Conservation (phyloP, 83 land plant genomes). For the Isoetes engelmannii region DNA sequence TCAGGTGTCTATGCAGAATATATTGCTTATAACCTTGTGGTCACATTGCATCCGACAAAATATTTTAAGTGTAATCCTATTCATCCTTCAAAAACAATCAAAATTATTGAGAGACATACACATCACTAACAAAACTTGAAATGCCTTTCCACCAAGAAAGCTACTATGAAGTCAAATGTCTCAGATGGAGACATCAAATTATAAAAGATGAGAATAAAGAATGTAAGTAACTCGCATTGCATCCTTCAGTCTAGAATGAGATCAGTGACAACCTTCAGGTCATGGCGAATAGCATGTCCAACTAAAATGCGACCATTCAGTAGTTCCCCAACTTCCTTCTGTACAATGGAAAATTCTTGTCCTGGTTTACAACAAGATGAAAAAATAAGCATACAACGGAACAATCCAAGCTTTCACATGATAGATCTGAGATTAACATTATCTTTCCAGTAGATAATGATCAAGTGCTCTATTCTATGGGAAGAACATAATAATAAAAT, state of each 20-base stretch:
- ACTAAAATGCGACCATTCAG: constrained; percentile 73
- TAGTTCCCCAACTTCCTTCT: constrained; percentile 68
- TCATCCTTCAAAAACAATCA: too few species aligned
- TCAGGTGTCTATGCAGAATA: too few species aligned
- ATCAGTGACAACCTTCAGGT: constrained; percentile 56
- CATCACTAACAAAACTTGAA: too few species aligned
- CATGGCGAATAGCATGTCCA: constrained; percentile 87
- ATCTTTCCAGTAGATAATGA: too few species aligned
- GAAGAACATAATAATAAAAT: neutral
- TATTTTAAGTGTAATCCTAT: too few species aligned
- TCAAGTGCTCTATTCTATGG: neutral
- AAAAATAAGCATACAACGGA: neutral
- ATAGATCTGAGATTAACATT: too few species aligned
- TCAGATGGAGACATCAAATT: neutral
- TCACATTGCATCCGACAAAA: too few species aligned
- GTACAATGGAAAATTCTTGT: constrained; percentile 57
- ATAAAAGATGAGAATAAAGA: neutral
- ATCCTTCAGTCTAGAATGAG: neutral
- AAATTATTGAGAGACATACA: too few species aligned
- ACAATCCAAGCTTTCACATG: neutral
- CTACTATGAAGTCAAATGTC: neutral
- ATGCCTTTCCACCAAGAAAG: too few species aligned
- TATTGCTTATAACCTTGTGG: too few species aligned
- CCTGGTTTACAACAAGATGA: constrained; percentile 38
- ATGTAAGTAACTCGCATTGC: neutral